Evolutionary conservation across 768 basidiomycete genomes (phyloP), one percentile per base, ranked within the genome.

Genomic region (Boletus insuetus): DNA sequence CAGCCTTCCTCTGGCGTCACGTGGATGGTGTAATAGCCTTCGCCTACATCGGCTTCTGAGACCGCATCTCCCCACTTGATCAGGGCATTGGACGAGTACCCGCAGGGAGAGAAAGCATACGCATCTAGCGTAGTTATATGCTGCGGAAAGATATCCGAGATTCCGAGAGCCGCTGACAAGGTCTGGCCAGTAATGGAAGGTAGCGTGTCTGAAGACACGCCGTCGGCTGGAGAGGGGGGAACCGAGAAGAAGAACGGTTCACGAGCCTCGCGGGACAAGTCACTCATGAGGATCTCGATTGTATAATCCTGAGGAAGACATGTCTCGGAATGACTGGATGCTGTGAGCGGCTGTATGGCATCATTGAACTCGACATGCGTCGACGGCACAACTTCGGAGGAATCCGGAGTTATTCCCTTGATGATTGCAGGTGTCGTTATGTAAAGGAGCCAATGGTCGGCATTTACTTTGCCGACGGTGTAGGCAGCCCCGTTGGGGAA

Each of bases 401-500:
- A 41, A 59, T 51, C 19, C 47, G 61, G 60, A 61, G 64, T 9
- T 52, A 69, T 61, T 47, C 68, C 64, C 34, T 60, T 58, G 41
- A 51, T 19, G 42, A 75, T 73, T 31, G 71, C 67, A 14, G 91
- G 87, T 2, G 76, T 79, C 19, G 93, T 94, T 62, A 98, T 80
- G 75, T 98, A 99, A 39, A 98, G 84, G 45, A 98, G 74, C 97
- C 97, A 99, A 74, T 99, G 97, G 72, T 98, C 94, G 46, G 96
- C 92, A 71, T 99, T 99, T 71, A 96, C 90, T 66, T 94, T 95
- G 55, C 97, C 97, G 58, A 98, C 87, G 31, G 92, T 95, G 76
- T 99, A 99, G 4, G 95, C 97, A 8, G 93, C 84, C 46, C 94
- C 94, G 69, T 83, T 82, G 63, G 81, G 79, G 72, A 99, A 98